phyloP scores from a whole-genome alignment of 805 yeast genomes.

The Wickerhamiella dianesei region DNA sequence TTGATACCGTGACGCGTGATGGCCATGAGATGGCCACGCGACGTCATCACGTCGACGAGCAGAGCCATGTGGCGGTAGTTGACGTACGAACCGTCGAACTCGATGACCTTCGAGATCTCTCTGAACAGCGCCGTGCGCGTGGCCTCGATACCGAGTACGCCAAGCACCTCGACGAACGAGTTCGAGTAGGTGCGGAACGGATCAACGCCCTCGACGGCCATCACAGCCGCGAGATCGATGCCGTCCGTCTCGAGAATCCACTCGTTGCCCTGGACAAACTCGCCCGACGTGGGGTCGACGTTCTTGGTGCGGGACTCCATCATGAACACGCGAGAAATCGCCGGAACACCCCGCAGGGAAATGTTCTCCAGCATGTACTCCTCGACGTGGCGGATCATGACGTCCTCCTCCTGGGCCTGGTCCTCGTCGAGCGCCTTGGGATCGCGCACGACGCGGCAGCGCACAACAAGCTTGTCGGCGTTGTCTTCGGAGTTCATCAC shows the following conservation, averaged over 20 bases:
- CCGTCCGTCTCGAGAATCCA: constrained; percentile 99
- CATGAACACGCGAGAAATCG: constrained; percentile 73
- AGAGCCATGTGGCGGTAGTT: constrained; percentile 97
- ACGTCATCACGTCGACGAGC: constrained; percentile 95
- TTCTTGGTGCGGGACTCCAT: constrained; percentile 30
- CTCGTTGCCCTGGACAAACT: constrained; percentile 75
- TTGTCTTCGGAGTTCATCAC: constrained; percentile 99
- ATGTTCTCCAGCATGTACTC: constrained; percentile 92
- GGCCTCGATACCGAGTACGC: constrained; percentile 96
- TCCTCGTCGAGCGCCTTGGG: constrained; percentile 89
- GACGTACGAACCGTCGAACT: constrained; percentile 98
- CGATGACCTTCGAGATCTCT: constrained; percentile 93
- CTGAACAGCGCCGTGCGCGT: constrained; percentile 87
- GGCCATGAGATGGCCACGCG: constrained; percentile 96
- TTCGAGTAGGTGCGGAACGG: constrained; percentile 82
- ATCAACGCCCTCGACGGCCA: constrained; percentile 92
- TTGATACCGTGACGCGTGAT: constrained; percentile 99
- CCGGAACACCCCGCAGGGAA: constrained; percentile 89
- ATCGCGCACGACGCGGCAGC: constrained; percentile 97
- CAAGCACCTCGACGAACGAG: constrained; percentile 88
- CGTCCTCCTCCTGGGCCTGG: constrained; percentile 92
- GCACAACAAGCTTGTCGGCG: constrained; percentile 88
- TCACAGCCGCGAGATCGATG: constrained; percentile 86
- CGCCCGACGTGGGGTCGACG: constrained; percentile 64
- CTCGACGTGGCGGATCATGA: constrained; percentile 86